Evolutionary conservation across 2,329 filamentous ascomycete species (phyloP), one percentile per base, ranked within the genome.

Genomic region (Verticillium isaacii): DNA sequence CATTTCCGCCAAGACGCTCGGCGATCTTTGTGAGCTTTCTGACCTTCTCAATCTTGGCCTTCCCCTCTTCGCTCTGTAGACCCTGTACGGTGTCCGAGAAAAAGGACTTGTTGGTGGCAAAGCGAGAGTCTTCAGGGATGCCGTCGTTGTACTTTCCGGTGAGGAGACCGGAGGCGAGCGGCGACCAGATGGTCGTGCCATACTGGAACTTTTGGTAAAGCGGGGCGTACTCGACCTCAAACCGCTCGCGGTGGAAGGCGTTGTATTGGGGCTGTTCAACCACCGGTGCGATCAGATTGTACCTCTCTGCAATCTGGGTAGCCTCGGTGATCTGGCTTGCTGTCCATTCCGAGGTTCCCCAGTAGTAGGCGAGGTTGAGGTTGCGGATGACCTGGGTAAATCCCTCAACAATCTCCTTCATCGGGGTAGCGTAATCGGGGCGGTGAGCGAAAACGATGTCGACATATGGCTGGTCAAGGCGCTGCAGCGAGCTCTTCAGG

Each of bases 231-330:
- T 90, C 85, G 59, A 78, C 79, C 72, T 90, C 88, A 15, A 90
- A 86, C 67, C 84, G 84, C 64, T 85, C 77, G 36, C 88, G 82
- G 32, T 75, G 74, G 2, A 90, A 76, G 67, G 89, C 80, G 75
- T 89, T 90, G 77, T 90, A 90, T 65, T 84, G 78, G 0, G 88
- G 87, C 75, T 90, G 88, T 72, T 90, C 88, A 68, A 87, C 85
- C 9, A 88, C 71, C 0, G 88, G 88, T 0, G 81, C 83, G 59
- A 90, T 83, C 58, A 90, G 78, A 5, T 82, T 80, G 9, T 89
- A 78, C 66, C 80, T 79, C 62, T 85, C 82, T 25, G 88, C 85
- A 64, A 77, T 85, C 72, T 64, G 83, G 72, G 83, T 85, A 1
- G 88, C 88, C 63, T 86, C 80, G 7, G 82, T 80, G 68, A 90